Evolutionary conservation across 2,329 filamentous ascomycete genomes (phyloP), one percentile per base, ranked within the genome.

Genomic region (Eurotiales sp.): DNA sequence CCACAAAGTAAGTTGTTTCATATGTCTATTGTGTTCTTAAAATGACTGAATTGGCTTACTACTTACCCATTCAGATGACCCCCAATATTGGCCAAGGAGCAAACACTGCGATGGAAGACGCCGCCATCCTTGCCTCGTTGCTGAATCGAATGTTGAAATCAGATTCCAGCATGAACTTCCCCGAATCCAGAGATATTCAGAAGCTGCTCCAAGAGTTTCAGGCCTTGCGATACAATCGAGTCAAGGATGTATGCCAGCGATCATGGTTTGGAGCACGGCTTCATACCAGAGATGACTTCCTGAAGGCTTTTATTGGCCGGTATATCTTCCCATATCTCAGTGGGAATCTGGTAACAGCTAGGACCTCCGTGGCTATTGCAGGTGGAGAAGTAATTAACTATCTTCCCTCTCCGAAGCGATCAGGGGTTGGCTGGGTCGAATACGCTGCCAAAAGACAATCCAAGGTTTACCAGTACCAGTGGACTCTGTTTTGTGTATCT

Each of bases 31-130:
- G 25, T 27, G 25, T 27, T 27, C 25, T 27, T 27, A 27, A 27
- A 11, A 3, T 44, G 8, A 36, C 30, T 3, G 27, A 22, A 3
- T 11, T 12, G 15, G 44, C 19, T 15, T 27, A 15, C 29, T 43
- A 34, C 36, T 17, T 10, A 12, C 12, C 34, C 12, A 46, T 41
- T 4, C 21, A 66, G 64, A 62, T 71, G 64, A 66, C 65, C 7
- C 61, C 63, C 1, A 70, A 68, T 32, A 46, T 60, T 14, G 71
- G 71, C 8, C 70, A 72, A 58, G 71, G 72, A 0, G 72, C 67
- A 14, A 74, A 74, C 54, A 62, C 58, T n/a, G 69, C 70, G 1
- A 71, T 74, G 14, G 71, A 75, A 55, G 64, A 63, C 46, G 69
- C 65, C 2, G 70, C 70, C 4, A 58, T 59, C 8, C 55, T 72